Percentiles rank a stretch among this genome's conserved stretches.
These are phyloP conservation scores for Musa balbisiana DNA, from an alignment of 202 grass and related monocot genomes.

Conservation along the genomic window DNA sequence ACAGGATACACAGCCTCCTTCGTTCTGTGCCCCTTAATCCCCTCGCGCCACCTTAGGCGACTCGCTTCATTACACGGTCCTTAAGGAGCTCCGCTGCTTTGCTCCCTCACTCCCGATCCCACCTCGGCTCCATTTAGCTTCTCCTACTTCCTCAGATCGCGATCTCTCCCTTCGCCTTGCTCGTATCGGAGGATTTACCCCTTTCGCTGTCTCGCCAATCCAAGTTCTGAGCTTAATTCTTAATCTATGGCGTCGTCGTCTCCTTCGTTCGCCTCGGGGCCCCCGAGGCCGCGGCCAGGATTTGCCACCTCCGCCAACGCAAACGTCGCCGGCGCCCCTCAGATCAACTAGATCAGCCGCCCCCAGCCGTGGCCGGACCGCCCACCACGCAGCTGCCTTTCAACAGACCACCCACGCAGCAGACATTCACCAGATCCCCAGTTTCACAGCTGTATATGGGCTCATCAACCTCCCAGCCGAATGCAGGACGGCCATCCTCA, in stretches of 20 bases:
- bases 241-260: slow-evolving; percentile 33
- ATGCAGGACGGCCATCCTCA: slow-evolving; percentile 18
- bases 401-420: slow-evolving; percentile 19
- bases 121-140: background rate
- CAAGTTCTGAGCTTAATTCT: no score
- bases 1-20: no score
- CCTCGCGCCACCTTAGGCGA: background rate
- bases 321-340: slow-evolving; percentile 32
- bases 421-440: background rate
- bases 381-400: slow-evolving; percentile 21
- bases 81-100: background rate
- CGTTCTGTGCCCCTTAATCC: background rate
- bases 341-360: slow-evolving; percentile 53
- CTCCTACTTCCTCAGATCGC: slow-evolving; percentile 28
- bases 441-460: background rate
- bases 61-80: background rate
- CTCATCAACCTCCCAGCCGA: slow-evolving; percentile 17
- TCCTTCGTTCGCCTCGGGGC: slow-evolving; percentile 26
- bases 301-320: slow-evolving; percentile 26
- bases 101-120: background rate
- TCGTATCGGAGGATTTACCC: background rate
- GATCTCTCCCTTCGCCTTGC: slow-evolving; percentile 17
- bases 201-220: no score
- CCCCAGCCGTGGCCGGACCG: slow-evolving; percentile 10
- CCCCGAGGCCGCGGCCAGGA: slow-evolving; percentile 31